Base-by-base conservation (phyloP, 2,329 filamentous ascomycete species). In the Ophiostoma triangulosporum region DNA sequence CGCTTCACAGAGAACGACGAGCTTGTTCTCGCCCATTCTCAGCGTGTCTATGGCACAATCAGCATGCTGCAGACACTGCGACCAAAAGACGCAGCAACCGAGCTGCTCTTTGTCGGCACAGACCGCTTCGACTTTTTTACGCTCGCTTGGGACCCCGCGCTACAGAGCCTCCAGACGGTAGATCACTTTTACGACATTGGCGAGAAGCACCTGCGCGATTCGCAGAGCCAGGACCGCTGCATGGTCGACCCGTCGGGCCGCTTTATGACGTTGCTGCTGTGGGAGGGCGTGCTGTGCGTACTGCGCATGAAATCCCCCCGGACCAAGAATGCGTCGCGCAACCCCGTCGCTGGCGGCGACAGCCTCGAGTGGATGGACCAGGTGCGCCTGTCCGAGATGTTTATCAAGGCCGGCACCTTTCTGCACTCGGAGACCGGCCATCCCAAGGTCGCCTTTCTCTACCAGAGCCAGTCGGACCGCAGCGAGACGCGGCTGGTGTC, bases 101-200 rank as follows among this genome's bases (percentile, higher is more conserved):
- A 97, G 61, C 80, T 96, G 57, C 78, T 98, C 57, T 95, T 98
- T 64, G 78, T 98, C 54, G 91, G 89, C 50, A 98, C 93, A 48
- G 86, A 95, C 64, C 81, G 86, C 53, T 86, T 87, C 61, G 83
- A 89, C 62, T 97, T 95, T 70, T 95, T 97, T 66, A 95, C 88
- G 1, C 68, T 95, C 20, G 81, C 77, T 15, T 98, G 93, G 90
- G 82, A 96, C 61, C 63, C 75, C 0, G 67, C 76, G 64, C 71
- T 63, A 4, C 68, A 68, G 20, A 65, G 71, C 54, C 66, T 84
- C 2, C 72, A 77, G 8, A 78, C 74, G 0, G 64, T 76, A 22
- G 70, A 75, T 60, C 60, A 69, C 1, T 75, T 78, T 38, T 68
- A 72, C 38, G 79, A 84, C 57, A 62, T 69, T 1, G 70, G 75